Percentiles rank a stretch among this genome's conserved stretches.
Evolutionary conservation across 2,329 filamentous ascomycete species (phyloP).

Genomic region (Thelonectria olida): DNA sequence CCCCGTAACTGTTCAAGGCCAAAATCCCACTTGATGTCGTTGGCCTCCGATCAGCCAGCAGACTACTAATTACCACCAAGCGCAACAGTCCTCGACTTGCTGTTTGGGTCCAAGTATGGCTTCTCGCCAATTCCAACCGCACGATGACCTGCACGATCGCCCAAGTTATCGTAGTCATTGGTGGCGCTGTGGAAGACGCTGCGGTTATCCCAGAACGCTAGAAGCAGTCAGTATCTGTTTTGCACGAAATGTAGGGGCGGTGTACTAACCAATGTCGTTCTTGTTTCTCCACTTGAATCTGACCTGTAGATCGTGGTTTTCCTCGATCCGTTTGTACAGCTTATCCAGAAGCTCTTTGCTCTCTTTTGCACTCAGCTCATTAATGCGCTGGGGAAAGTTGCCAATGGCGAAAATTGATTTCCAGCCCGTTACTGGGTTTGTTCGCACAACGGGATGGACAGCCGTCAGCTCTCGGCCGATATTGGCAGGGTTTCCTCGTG

Average conservation of each 20-base stretch:
- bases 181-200: constrained; percentile 67
- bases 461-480: constrained; percentile 57
- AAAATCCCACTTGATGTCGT: no score
- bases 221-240: background rate
- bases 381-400: constrained; percentile 53
- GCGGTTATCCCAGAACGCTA: constrained; percentile 70
- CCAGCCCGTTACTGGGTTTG: constrained; percentile 71
- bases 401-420: constrained; percentile 57
- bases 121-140: constrained; percentile 64
- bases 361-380: constrained; percentile 54
- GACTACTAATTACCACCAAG: constrained; percentile 4
- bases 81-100: constrained; percentile 49
- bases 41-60: no score
- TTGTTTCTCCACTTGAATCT: constrained; percentile 55
- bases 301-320: constrained; percentile 61
- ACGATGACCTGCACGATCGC: constrained; percentile 60
- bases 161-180: constrained; percentile 63
- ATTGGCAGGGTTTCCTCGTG: constrained; percentile 52
- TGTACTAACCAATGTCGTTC: constrained; percentile 48
- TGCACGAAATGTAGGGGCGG: fast-evolving
- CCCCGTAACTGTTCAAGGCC: no score
- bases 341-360: constrained; percentile 52
- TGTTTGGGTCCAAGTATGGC: constrained; percentile 63
- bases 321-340: constrained; percentile 52
- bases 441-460: constrained; percentile 65